Evolutionary conservation across 306 rosid genomes (phyloP).

Genomic region (Albizia julibrissin): DNA sequence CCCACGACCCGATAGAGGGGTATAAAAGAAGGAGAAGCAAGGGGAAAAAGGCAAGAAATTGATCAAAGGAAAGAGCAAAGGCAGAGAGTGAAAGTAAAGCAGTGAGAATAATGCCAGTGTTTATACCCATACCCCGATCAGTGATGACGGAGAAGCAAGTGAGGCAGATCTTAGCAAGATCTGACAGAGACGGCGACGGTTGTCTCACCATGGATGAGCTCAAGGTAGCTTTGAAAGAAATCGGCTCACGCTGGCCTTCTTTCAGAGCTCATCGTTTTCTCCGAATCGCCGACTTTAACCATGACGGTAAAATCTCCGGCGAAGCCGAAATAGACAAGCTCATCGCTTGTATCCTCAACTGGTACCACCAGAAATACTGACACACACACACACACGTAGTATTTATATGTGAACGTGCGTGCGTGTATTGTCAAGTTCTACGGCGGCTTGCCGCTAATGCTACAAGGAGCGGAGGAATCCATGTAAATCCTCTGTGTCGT

Average conservation of each 20-base stretch:
- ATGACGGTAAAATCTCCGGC: conserved; percentile 22
- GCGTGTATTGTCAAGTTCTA: background rate
- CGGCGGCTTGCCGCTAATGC: background rate
- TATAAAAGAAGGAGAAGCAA: background rate
- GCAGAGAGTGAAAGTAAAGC: background rate
- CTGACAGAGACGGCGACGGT: conserved; percentile 7
- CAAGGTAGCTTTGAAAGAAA: conserved; percentile 12
- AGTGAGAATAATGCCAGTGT: background rate
- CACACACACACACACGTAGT: background rate
- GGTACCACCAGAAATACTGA: background rate
- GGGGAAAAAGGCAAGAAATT: background rate
- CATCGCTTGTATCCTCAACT: background rate
- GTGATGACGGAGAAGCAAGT: conserved; percentile 12
- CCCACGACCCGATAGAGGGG: background rate
- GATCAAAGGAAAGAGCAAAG: background rate
- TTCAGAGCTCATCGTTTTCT: background rate
- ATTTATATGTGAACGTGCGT: background rate
- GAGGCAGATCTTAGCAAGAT: conserved; percentile 7
- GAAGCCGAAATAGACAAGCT: background rate
- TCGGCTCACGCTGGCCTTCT: conserved; percentile 3
- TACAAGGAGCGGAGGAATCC: background rate
- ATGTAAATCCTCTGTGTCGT: background rate
- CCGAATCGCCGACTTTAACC: background rate
- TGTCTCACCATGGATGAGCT: conserved; percentile 19
- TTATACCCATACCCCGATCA: background rate